Base-by-base conservation (phyloP, 257 asterid species). In the Solanum sparsipilum region DNA sequence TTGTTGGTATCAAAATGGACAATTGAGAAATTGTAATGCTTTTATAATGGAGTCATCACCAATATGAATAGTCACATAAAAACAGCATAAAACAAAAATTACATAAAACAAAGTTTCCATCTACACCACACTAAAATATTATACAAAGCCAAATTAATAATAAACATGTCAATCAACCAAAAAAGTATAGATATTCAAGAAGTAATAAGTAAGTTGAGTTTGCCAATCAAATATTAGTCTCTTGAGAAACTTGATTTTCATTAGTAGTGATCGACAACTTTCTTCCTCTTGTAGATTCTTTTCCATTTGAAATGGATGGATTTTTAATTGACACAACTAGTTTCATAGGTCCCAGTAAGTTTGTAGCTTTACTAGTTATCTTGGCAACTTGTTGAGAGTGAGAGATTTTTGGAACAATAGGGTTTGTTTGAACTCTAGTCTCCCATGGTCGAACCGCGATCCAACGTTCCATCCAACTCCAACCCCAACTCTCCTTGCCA, bases 381-480 rank as follows among this genome's bases (percentile, higher is more conserved):
- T 89, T 94, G 27, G 60, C 63, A 18, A 23, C 82, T 52, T 85
- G 88, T 56, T 88, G 89, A 74, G 87, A 20, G 67, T 90, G 91
- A 74, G 71, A 81, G 87, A 83, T 93, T 88, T 95, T 94, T 75
- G 86, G 27, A 35, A 86, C 87, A 38, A 78, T 3, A 41, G 88
- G 88, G 31, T 89, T 90, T 3, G 91, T 48, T 81, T 91, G 90
- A 86, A 90, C 92, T 39, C 96, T 89, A 21, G 90, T 93, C 90
- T 95, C 98, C 98, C 96, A 94, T 21, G 96, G 98, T 8, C 96
- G 93, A 89, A 89, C 93, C 18, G 98, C 96, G 3, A 92, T 89
- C 98, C 98, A 95, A 8, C 96, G 76, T 76, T 95, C 98, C 84
- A 90, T 93, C 97, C 98, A 93, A 92, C 98, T 94, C 98, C 98